These are phyloP conservation scores for Aspergillus sp. DNA, from an alignment of 2,329 filamentous ascomycete species.

Conservation along the genomic window DNA sequence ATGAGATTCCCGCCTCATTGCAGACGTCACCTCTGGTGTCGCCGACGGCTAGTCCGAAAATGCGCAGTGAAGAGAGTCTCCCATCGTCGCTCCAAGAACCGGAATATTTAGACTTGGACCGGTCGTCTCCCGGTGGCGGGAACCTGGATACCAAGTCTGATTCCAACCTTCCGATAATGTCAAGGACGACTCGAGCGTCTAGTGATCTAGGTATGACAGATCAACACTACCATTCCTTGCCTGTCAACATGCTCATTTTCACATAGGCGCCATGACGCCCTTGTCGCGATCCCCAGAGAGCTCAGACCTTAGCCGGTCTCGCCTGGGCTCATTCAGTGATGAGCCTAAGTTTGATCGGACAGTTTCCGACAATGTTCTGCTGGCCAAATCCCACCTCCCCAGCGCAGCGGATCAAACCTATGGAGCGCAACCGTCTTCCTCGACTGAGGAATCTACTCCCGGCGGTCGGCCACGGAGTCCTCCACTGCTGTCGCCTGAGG, in stretches of 20 bases:
- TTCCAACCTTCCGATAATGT: slow-evolving; percentile 27
- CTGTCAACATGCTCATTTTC: slow-evolving; percentile 6
- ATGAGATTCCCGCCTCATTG: slow-evolving; percentile 85
- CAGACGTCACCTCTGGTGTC: slow-evolving; percentile 94
- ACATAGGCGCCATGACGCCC: slow-evolving; percentile 38
- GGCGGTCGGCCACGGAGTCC: slow-evolving; percentile 67
- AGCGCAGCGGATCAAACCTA: slow-evolving; percentile 13
- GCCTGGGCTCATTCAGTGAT: slow-evolving; percentile 28
- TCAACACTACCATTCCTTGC: not conserved
- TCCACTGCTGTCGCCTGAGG: slow-evolving; percentile 66
- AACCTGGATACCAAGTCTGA: slow-evolving; percentile 24
- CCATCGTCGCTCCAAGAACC: slow-evolving; percentile 46
- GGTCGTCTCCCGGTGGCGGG: slow-evolving; percentile 17
- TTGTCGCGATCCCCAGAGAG: slow-evolving; percentile 40
- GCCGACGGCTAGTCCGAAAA: slow-evolving; percentile 75
- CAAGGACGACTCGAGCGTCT: slow-evolving; percentile 37
- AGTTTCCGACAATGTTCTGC: slow-evolving; percentile 55
- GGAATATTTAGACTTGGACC: slow-evolving; percentile 50
- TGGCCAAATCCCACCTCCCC: slow-evolving; percentile 35
- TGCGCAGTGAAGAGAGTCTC: slow-evolving; percentile 30
- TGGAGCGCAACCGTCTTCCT: slow-evolving; percentile 6
- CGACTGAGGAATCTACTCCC: slow-evolving; percentile 12
- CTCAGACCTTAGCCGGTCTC: slow-evolving; percentile 24
- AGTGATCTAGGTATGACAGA: slow-evolving; percentile 45
- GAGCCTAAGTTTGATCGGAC: slow-evolving; percentile 49